Evolutionary conservation across 768 basidiomycete genomes (phyloP).

Genomic region (Dentipellis sp.): DNA sequence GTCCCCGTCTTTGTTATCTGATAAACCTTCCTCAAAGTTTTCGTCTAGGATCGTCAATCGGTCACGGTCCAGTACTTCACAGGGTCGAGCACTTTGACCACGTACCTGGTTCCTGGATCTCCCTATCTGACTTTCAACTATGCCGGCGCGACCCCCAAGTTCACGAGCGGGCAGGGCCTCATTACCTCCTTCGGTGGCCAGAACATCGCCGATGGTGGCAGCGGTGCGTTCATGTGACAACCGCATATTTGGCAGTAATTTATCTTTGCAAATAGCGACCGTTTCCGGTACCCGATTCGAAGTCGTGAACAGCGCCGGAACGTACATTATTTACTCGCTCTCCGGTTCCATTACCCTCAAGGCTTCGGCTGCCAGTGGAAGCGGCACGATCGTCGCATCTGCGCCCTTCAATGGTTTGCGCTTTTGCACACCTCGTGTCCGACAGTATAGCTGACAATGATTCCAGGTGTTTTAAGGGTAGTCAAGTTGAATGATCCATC

Average conservation of each 20-base stretch:
- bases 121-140: slow-evolving; percentile 26
- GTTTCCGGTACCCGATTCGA: slow-evolving; percentile 21
- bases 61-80: slow-evolving; percentile 29
- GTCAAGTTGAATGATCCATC: slow-evolving; percentile 15
- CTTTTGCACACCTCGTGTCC: not conserved
- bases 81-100: slow-evolving; percentile 22
- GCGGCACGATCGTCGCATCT: slow-evolving; percentile 17
- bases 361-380: slow-evolving; percentile 9
- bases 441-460: not conserved
- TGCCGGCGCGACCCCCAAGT: slow-evolving; percentile 21
- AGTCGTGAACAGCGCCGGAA: slow-evolving; percentile 22
- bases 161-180: slow-evolving; percentile 22
- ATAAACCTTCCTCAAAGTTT: not conserved
- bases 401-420: slow-evolving; percentile 18
- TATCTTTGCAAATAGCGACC: slow-evolving; percentile 12
- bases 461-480: slow-evolving; percentile 18
- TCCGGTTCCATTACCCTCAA: slow-evolving; percentile 21
- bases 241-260: not conserved
- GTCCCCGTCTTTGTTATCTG: not conserved
- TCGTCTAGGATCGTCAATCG: slow-evolving; percentile 22
- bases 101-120: slow-evolving; percentile 25
- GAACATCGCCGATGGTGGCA: slow-evolving; percentile 15
- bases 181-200: slow-evolving; percentile 23
- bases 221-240: slow-evolving; percentile 8
- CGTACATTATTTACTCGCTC: slow-evolving; percentile 25